Base-by-base conservation (phyloP, 2,329 filamentous ascomycete species). In the Neonectria coccinea region DNA sequence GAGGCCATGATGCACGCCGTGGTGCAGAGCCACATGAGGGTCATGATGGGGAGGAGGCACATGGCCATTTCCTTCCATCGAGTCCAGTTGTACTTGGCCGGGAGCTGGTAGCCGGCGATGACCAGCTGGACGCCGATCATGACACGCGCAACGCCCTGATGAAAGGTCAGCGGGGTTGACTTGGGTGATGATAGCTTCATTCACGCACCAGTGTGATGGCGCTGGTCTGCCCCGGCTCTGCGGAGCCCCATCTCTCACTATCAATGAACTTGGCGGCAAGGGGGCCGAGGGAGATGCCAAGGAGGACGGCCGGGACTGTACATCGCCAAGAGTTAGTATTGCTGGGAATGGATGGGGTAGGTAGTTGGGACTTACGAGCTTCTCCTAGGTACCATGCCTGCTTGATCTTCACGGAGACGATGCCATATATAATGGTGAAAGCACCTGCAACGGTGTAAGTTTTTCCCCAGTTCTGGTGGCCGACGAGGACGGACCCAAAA, bases 111-210 rank as follows among this genome's bases (percentile, higher is more conserved):
- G 27, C 88, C 88, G 2, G 86, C 87, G 63, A 89, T 89, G 36
- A 89, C 81, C n/a, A 89, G 80, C 68, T 89, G 87, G 2, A 89
- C 81, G 5, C 87, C 86, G 61, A 90, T 89, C 62, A 89, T 85
- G 29, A 90, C 79, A n/a, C 88, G 82, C 66, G 82, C 82, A 10
- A 89, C 70, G 12, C 83, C 84, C 77, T 78, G 10, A 20, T 20
- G 5, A 44, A 63, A 18, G 10, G 31, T 33, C 31, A 33, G 31
- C 31, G 31, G 31, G 31, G 11, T 33, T 33, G 31, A 11, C 11
- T 12, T 10, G 11, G 31, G 10, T 9, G 31, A 33, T 10, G 31
- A 33, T 10, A 10, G 31, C 31, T 12, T 33, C n/a, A 1, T 6
- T 1, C 1, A 41, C 75, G 10, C 59, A 79, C 77, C 74, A 84